Evolutionary conservation across 1,284 basidiomycete species (phyloP).

Genomic region (Trametes pubescens): DNA sequence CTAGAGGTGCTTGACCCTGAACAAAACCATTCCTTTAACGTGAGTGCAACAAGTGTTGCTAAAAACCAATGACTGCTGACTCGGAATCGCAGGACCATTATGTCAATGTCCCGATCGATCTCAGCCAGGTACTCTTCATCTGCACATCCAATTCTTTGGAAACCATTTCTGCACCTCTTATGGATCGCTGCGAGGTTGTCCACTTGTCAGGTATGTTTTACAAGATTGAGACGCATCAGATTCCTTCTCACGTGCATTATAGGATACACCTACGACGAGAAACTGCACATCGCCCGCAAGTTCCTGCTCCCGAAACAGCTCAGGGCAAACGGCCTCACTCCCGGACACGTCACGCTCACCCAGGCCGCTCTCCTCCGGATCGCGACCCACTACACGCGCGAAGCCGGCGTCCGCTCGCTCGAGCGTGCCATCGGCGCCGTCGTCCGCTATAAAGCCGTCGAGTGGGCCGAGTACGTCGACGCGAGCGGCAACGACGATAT

Average conservation of each 20-base stretch:
- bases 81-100: slow-evolving; percentile 78
- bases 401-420: slow-evolving; percentile 92
- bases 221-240: background rate
- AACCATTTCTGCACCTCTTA: slow-evolving; percentile 85
- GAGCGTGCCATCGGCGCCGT: slow-evolving; percentile 90
- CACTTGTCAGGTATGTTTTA: slow-evolving; percentile 66
- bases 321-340: slow-evolving; percentile 69
- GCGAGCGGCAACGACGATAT: slow-evolving; percentile 37
- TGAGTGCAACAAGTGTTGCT: slow-evolving; percentile 47
- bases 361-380: slow-evolving; percentile 78
- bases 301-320: slow-evolving; percentile 91
- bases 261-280: slow-evolving; percentile 92
- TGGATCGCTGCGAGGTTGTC: slow-evolving; percentile 79
- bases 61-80: background rate
- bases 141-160: slow-evolving; percentile 90
- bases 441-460: slow-evolving; percentile 87
- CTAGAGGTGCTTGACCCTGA: slow-evolving; percentile 93
- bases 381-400: slow-evolving; percentile 82
- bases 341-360: slow-evolving; percentile 48
- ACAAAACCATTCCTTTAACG: slow-evolving; percentile 87
- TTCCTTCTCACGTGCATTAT: background rate
- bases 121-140: slow-evolving; percentile 89
- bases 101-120: slow-evolving; percentile 88
- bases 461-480: slow-evolving; percentile 83
- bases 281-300: slow-evolving; percentile 85